Evolutionary conservation across 2,329 filamentous ascomycete species (phyloP).

Genomic region (Aspergillus hiratsukae): DNA sequence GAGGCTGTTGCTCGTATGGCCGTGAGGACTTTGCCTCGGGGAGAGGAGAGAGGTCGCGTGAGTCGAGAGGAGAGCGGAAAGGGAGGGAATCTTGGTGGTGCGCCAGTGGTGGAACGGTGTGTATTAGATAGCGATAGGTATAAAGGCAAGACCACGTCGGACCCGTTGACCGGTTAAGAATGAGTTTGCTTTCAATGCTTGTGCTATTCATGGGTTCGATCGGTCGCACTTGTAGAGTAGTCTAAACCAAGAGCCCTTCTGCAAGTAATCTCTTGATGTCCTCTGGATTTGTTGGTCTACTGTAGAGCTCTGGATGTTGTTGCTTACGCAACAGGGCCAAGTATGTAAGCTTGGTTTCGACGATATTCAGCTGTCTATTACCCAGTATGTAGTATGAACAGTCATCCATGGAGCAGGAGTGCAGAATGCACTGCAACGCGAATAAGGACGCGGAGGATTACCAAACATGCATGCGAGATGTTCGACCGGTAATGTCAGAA

Average conservation of each 20-base stretch:
- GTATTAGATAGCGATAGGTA: neutral
- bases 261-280: neutral
- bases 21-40: neutral
- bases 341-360: no score
- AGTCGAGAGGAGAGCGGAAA: conserved; percentile 9
- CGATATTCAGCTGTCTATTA: no score
- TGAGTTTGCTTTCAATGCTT: neutral
- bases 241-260: neutral
- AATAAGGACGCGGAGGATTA: neutral
- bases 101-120: conserved; percentile 3
- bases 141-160: neutral
- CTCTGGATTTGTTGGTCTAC: no score
- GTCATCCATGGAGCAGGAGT: no score
- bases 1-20: conserved; percentile 2
- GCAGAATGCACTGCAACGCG: neutral
- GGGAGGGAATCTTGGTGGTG: conserved; percentile 4
- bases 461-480: neutral
- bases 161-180: neutral
- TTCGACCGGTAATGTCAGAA: neutral
- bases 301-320: no score
- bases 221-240: neutral
- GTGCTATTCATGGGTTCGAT: neutral
- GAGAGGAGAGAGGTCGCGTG: neutral
- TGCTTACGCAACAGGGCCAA: no score
- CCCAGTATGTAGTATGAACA: no score